phyloP scores from a whole-genome alignment of 148 eudicot species.

The Nyssa sinensis region DNA sequence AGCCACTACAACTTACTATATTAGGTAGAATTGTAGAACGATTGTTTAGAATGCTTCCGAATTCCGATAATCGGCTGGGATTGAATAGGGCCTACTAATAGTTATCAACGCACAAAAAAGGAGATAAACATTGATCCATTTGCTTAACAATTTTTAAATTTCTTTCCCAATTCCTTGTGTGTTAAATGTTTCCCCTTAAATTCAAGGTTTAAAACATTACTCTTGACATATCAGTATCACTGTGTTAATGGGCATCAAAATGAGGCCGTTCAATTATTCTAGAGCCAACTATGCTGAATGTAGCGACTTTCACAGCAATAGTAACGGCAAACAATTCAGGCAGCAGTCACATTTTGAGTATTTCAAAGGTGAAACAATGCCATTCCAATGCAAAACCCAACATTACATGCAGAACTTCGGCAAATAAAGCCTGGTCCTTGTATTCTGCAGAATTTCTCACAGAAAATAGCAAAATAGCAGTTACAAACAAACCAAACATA shows the following conservation, averaged over 20 bases:
- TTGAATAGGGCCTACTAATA: neutral
- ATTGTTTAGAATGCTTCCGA: neutral
- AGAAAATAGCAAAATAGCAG: no score
- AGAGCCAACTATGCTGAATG: neutral
- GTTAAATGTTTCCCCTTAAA: no score
- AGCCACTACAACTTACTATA: neutral
- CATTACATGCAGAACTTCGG: no score
- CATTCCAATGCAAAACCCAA: no score
- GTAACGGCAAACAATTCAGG: neutral
- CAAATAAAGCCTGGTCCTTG: no score
- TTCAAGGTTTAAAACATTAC: neutral
- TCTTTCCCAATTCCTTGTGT: neutral
- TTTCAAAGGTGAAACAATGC: no score
- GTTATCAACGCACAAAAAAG: no score
- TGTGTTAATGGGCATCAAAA: neutral
- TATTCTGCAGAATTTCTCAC: no score
- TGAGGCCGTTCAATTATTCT: neutral
- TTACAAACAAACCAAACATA: no score
- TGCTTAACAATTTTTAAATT: neutral
- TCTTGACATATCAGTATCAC: neutral
- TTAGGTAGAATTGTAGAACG: no score
- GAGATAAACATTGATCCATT: no score
- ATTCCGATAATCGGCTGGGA: neutral
- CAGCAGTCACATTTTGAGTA: no score
- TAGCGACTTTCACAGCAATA: neutral